phyloP scores from a whole-genome alignment of 169 alveolate species.

The Babesia caballi region DNA sequence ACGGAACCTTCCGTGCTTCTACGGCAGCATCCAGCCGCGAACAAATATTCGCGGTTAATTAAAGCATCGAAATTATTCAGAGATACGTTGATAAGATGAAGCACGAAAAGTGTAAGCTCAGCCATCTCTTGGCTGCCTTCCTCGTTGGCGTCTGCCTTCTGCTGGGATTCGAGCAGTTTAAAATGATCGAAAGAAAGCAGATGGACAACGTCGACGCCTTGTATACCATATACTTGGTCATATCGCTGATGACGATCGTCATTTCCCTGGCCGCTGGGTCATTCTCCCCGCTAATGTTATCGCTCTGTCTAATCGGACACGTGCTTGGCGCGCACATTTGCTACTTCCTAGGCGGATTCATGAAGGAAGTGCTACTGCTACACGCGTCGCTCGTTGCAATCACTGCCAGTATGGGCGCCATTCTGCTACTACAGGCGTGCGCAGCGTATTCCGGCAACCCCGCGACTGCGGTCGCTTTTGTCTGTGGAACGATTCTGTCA shows the following conservation, averaged over 20 bases:
- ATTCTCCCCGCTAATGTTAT: not conserved
- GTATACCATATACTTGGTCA: not conserved
- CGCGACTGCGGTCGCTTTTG: not conserved
- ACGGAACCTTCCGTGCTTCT: too few relatives aligned
- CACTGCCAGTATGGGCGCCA: not conserved
- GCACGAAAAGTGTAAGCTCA: not conserved
- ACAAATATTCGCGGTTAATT: too few relatives aligned
- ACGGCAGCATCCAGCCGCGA: too few relatives aligned
- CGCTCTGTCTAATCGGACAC: not conserved
- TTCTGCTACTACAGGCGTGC: not conserved
- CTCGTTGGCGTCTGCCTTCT: not conserved
- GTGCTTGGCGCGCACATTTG: not conserved
- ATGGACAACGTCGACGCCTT: not conserved
- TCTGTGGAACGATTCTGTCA: not conserved
- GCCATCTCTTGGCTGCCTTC: slow-evolving; percentile 4
- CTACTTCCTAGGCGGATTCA: not conserved
- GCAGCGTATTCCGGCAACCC: not conserved
- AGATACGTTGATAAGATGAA: not conserved
- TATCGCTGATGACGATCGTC: not conserved
- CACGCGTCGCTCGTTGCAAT: not conserved
- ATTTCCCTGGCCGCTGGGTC: not conserved
- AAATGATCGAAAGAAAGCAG: not conserved
- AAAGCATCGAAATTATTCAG: too few relatives aligned
- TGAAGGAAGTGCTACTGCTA: too few relatives aligned
- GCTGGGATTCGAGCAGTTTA: not conserved